These are phyloP conservation scores for Collybia nuda DNA, from an alignment of 768 basidiomycete genomes.

Conservation along the genomic window DNA sequence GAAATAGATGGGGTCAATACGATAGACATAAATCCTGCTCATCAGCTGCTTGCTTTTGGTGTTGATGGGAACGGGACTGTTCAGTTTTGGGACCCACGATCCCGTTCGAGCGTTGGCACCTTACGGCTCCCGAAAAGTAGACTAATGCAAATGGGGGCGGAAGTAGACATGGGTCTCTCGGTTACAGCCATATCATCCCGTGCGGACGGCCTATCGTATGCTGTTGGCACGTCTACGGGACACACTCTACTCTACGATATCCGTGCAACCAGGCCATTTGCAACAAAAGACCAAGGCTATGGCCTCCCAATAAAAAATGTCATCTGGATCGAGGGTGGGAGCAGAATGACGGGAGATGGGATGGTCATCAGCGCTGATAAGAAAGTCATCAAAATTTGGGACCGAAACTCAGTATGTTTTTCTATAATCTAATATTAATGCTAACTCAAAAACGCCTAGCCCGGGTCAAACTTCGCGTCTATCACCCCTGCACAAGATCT, in stretches of 20 bases:
- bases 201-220: constrained; percentile 88
- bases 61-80: constrained; percentile 84
- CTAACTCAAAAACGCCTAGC: constrained; percentile 37
- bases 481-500: constrained; percentile 89
- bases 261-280: constrained; percentile 79
- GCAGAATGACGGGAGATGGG: constrained; percentile 80
- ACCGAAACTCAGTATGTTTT: constrained; percentile 69
- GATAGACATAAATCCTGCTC: constrained; percentile 90
- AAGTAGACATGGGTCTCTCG: constrained; percentile 39
- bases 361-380: constrained; percentile 91
- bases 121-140: constrained; percentile 58
- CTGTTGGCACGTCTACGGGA: constrained; percentile 92
- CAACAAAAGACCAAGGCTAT: constrained; percentile 95
- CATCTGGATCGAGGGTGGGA: constrained; percentile 87
- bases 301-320: constrained; percentile 86
- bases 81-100: constrained; percentile 96
- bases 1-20: constrained; percentile 84
- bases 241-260: constrained; percentile 95
- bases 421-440: no score
- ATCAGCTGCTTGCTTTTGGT: constrained; percentile 88
- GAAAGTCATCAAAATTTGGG: constrained; percentile 98
- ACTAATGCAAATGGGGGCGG: constrained; percentile 41
- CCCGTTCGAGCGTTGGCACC: constrained; percentile 70
- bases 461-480: constrained; percentile 84
- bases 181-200: constrained; percentile 87